phyloP scores from a whole-genome alignment of 352 stramenopile genomes.

The Lagenidium giganteum region DNA sequence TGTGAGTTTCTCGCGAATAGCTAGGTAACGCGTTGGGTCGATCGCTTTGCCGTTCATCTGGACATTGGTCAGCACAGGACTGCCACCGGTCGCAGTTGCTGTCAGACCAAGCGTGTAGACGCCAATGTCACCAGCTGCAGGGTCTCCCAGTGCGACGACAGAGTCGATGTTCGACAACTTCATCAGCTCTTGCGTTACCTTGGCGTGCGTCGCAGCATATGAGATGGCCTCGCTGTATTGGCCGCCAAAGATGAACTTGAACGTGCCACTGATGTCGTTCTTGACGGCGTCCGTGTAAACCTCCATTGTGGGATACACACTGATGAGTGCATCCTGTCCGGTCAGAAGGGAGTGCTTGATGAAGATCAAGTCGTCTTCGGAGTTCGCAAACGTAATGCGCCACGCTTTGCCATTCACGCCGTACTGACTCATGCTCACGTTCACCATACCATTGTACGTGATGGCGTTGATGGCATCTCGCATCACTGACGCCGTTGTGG shows the following conservation, averaged over 20 bases:
- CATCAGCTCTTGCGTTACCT: slow-evolving; percentile 64
- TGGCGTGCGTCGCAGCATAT: slow-evolving; percentile 58
- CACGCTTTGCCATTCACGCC: slow-evolving; percentile 77
- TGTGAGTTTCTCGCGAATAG: slow-evolving; percentile 46
- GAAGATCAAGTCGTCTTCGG: slow-evolving; percentile 67
- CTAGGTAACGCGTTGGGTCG: slow-evolving; percentile 57
- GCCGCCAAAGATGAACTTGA: slow-evolving; percentile 49
- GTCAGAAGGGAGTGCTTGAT: slow-evolving; percentile 72
- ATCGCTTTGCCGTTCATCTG: slow-evolving; percentile 34
- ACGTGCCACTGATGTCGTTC: slow-evolving; percentile 60
- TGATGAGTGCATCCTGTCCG: slow-evolving; percentile 62
- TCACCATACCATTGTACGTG: slow-evolving; percentile 68
- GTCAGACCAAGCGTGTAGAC: slow-evolving; percentile 56
- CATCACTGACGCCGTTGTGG: slow-evolving; percentile 78
- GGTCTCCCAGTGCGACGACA: slow-evolving; percentile 47
- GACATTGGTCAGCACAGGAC: slow-evolving; percentile 32
- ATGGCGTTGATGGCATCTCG: slow-evolving; percentile 86
- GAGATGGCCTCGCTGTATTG: slow-evolving; percentile 48
- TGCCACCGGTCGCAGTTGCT: slow-evolving; percentile 23
- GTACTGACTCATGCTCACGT: slow-evolving; percentile 71
- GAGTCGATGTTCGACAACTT: slow-evolving; percentile 58
- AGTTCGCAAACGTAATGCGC: slow-evolving; percentile 87
- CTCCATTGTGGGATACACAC: slow-evolving; percentile 61
- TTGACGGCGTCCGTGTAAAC: slow-evolving; percentile 47
- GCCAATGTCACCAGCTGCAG: slow-evolving; percentile 35